phyloP scores from a whole-genome alignment of 495 filamentous ascomycete species.

The Penicilliopsis zonata region DNA sequence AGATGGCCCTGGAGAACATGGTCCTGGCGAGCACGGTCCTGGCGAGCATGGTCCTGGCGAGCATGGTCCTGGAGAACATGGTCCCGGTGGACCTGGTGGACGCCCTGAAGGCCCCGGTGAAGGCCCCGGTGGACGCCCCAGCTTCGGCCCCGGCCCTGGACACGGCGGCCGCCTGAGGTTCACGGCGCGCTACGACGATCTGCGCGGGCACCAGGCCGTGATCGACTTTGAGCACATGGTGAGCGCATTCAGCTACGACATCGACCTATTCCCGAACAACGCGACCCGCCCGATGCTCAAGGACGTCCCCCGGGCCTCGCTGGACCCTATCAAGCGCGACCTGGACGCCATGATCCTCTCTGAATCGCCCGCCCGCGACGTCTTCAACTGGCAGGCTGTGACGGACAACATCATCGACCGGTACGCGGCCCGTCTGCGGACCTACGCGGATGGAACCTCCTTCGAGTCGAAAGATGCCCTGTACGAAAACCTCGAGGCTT shows the following conservation, averaged over 20 bases:
- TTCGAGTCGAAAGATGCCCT: slow-evolving; percentile 20
- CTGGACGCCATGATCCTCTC: slow-evolving; percentile 25
- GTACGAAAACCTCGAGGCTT: slow-evolving; percentile 27
- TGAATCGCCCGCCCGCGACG: slow-evolving; percentile 6
- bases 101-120: no score
- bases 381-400: slow-evolving; percentile 47
- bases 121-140: no score
- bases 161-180: slow-evolving; percentile 9
- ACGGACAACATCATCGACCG: slow-evolving; percentile 49
- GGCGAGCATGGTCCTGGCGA: slow-evolving; percentile 8
- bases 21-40: neutral
- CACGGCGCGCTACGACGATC: slow-evolving; percentile 42
- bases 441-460: slow-evolving; percentile 29
- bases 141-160: slow-evolving; percentile 4
- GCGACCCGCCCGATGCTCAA: slow-evolving; percentile 34
- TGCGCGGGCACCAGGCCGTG: slow-evolving; percentile 37
- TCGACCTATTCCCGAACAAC: slow-evolving; percentile 34
- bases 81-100: slow-evolving; percentile 6
- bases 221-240: slow-evolving; percentile 52
- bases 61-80: slow-evolving; percentile 2
- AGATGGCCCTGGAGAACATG: neutral
- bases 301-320: slow-evolving; percentile 18
- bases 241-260: slow-evolving; percentile 41
- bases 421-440: slow-evolving; percentile 40
- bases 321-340: slow-evolving; percentile 29